Percentiles rank a stretch among this genome's conserved stretches.
Conservation (phyloP, 768 basidiomycete species). For the Hypholoma fasciculare region DNA sequence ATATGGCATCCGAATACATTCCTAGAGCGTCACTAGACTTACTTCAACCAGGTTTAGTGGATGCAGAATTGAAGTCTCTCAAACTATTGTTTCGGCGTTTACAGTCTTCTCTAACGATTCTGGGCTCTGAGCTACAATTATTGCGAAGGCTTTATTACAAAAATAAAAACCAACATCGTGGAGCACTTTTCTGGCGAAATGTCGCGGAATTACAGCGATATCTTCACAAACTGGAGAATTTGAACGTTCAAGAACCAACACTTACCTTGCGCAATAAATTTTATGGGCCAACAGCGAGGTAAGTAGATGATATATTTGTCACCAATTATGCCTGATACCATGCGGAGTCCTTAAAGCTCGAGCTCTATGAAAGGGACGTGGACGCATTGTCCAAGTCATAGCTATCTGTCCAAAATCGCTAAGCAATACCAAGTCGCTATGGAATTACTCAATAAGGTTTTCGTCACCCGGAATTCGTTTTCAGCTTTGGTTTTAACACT, state of each 20-base stretch:
- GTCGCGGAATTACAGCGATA: slow-evolving; percentile 61
- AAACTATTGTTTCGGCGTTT: slow-evolving; percentile 56
- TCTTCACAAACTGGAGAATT: slow-evolving; percentile 34
- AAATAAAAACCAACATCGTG: slow-evolving; percentile 75
- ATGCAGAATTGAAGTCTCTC: slow-evolving; percentile 60
- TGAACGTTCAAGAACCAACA: slow-evolving; percentile 31
- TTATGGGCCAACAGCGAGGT: slow-evolving; percentile 42
- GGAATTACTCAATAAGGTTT: slow-evolving; percentile 36
- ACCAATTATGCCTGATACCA: not conserved
- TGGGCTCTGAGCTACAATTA: slow-evolving; percentile 54
- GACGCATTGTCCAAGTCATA: slow-evolving; percentile 54
- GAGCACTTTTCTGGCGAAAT: slow-evolving; percentile 70
- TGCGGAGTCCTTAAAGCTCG: slow-evolving; percentile 31
- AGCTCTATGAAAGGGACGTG: slow-evolving; percentile 62
- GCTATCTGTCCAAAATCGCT: slow-evolving; percentile 8
- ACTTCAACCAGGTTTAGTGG: slow-evolving; percentile 40
- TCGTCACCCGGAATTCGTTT: not conserved
- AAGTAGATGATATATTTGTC: slow-evolving; percentile 16
- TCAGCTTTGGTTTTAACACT: not conserved
- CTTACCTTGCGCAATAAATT: slow-evolving; percentile 49
- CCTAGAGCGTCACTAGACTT: slow-evolving; percentile 28
- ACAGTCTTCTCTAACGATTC: slow-evolving; percentile 38
- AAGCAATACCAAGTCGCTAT: slow-evolving; percentile 10
- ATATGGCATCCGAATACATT: slow-evolving; percentile 13
- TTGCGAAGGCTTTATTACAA: slow-evolving; percentile 76